Base-by-base conservation (phyloP, 495 filamentous ascomycete species). In the Aspergillus incahuasiensis region DNA sequence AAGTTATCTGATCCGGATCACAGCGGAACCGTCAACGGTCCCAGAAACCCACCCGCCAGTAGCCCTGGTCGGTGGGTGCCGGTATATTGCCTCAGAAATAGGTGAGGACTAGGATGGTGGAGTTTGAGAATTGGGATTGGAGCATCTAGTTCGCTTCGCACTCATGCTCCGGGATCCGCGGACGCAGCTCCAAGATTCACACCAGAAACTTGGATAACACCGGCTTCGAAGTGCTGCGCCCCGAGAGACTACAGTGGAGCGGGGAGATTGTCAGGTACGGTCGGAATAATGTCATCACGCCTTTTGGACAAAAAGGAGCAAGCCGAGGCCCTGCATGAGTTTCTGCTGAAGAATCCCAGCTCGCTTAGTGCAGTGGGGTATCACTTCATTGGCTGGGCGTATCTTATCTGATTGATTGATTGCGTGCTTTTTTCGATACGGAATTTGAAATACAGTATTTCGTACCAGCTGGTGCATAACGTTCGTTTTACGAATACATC, bases 361-460 rank as follows among this genome's bases (percentile, higher is more conserved):
- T 35, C 7, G 34, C 13, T 15, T 35, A 35, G 38, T 18, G 38
- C 5, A 18, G 38, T 40, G 24, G 21, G 43, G 15, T 9, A 28
- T 2, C 9, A 46, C 6, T 12, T 28, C 25, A 28, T 22, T 44
- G 3, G 41, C 18, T 6, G 40, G 5, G 12, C 11, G 7, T 44
- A 46, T 46, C 43, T 46, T 46, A 46, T 46, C 43, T 25, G 43
- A 35, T 46, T 46, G 43, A 46, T 46, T 28, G 22, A 9, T n/a
- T n/a, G n/a, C n/a, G n/a, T 3, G 13, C 5, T 28, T 30, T 25
- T 28, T 46, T 22, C 30, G 21, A 46, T 21, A 44, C 21, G n/a
- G 38, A 40, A 18, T 2, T n/a, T 46, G 38, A 18, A 40, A 40
- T 16, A 16, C 15, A 4, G 12, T 18, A 40, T 12, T 3, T 16